Base-by-base conservation (phyloP, 495 filamentous ascomycete species). In the Neurospora cerealis region DNA sequence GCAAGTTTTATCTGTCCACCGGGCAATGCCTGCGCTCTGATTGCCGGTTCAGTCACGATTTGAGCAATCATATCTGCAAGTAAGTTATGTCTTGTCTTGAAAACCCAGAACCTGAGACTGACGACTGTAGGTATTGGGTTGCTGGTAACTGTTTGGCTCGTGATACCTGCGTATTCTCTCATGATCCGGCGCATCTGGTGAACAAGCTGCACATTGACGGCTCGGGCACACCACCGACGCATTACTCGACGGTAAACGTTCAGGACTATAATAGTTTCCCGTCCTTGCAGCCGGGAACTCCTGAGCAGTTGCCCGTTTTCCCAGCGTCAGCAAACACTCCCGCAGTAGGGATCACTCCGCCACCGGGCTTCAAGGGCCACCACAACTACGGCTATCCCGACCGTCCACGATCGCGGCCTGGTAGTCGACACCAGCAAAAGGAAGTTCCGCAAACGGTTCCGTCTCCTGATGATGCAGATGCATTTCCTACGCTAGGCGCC, bases 21-120 rank as follows among this genome's bases (percentile, higher is more conserved):
- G 96, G 96, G 6, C 90, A 93, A 79, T 99, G 96, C 78, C 89
- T 97, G 39, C 89, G 96, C 39, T 95, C 95, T 70, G 96, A 99
- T 79, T 99, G 96, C 77, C 90, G 95, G 69, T 99, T 98, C 82
- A 97, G 94, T 75, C 96, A 99, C 83, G 96, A 99, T 79, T 84
- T 96, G 40, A 97, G 93, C 75, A 95, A 91, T 76, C 96, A 97
- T 75, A 89, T 99, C 73, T 99, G 96, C 95, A 99, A 98, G 92
- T 98, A 87, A 86, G 93, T 92, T 38, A 38, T n/a, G 54, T 21
- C 10, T 42, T 34, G 21, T 70, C 71, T 71, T 70, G 36, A 69
- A 1, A 71, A 39, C 40, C 36, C 40, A 19, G 21, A 38, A 71
- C 46, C 39, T 73, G 60, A 76, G 81, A 44, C 81, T 84, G 74